Evolutionary conservation across 345 rosid species (phyloP), one percentile per base, ranked within the genome.

Genomic region (Crucihimalaya himalaica): DNA sequence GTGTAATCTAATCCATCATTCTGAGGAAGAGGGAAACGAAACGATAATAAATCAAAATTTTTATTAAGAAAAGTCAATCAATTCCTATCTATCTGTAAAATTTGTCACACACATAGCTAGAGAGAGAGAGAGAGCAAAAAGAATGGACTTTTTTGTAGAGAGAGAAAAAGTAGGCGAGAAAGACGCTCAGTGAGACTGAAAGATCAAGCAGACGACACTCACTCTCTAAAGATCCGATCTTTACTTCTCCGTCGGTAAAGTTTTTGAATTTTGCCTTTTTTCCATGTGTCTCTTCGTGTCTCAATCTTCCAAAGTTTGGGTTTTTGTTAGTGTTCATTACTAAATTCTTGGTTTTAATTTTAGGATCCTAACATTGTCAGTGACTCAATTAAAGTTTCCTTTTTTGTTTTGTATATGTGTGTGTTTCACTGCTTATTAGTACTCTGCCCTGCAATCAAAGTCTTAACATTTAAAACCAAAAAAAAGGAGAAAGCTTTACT

Each of bases 11-110:
- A 14, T 43, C 64, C 3, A 61, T 61, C 58, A 61, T 66, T 68
- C 58, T 45, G 14, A 53, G 10, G 19, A 21, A 76, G 79, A 68
- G 75, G 74, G 75, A 74, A 68, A 68, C 69, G 63, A 75, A 75
- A 53, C 70, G 51, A 69, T 52, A 35, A 53, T 9, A 20, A 43
- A 72, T 18, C 25, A 66, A 35, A 35, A 48, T 29, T 57, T 50
- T 4, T 15, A 50, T 4, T 14, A 3, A 13, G 13, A 37, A 47
- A 43, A 73, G 29, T 64, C 71, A 54, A 35, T 66, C 72, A 65
- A 65, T 19, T 65, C 58, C 66, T 65, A 55, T 43, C 64, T 69
- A 19, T 73, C 78, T 73, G 32, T 65, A 46, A 11, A n/a, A 23
- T 48, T 51, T 32, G 39, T 35, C 39, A 20, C 25, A 40, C 16